These are phyloP conservation scores for Aegilops speltoides DNA, from an alignment of 176 grass and related monocot species.

Conservation along the genomic window DNA sequence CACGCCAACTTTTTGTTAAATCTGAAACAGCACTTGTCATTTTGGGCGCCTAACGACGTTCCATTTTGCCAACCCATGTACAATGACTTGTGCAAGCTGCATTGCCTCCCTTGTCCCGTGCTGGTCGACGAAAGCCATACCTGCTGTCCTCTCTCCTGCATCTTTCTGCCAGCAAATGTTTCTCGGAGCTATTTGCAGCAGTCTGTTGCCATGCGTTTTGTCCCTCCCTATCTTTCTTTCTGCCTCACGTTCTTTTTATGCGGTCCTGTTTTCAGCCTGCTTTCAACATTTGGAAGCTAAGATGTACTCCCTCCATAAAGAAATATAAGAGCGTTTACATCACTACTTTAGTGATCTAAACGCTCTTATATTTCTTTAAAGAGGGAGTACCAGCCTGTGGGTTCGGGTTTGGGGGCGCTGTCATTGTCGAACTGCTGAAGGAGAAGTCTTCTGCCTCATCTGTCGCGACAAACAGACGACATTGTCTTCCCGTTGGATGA, in stretches of 20 bases:
- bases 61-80: too few relatives aligned
- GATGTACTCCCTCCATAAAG: conserved; percentile 6
- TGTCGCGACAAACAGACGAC: conserved; percentile 57
- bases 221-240: too few relatives aligned
- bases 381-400: conserved; percentile 58
- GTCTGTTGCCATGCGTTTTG: not conserved
- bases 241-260: too few relatives aligned
- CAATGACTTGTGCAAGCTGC: not conserved
- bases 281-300: conserved; percentile 64
- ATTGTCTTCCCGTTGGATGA: conserved; percentile 78
- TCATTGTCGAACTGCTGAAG: conserved; percentile 85
- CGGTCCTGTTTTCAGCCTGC: not conserved
- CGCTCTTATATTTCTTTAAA: too few relatives aligned
- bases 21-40: too few relatives aligned
- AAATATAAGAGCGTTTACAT: too few relatives aligned
- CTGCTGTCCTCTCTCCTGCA: not conserved
- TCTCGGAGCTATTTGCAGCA: not conserved
- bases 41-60: too few relatives aligned
- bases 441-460: conserved; percentile 72
- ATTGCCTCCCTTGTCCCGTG: too few relatives aligned
- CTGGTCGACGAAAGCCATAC: not conserved
- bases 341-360: too few relatives aligned
- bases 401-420: conserved; percentile 84
- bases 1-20: not conserved
- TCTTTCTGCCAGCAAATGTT: not conserved